Conservation (phyloP, 2,329 filamentous ascomycete species). For the Camillea tinctor region DNA sequence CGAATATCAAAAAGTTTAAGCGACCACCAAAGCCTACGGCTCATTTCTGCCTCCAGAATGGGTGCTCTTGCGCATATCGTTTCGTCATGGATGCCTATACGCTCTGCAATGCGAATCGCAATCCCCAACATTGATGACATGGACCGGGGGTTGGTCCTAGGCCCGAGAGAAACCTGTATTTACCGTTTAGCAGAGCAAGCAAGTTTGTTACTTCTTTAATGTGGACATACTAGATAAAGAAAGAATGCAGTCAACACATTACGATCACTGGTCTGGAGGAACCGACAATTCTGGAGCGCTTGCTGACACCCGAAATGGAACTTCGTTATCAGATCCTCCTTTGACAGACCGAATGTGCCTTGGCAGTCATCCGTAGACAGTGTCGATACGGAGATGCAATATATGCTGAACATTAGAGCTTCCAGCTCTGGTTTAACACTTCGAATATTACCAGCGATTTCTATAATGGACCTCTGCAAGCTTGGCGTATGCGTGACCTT, state of each 20-base stretch:
- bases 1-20: constrained; percentile 57
- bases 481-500: constrained; percentile 58
- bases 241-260: constrained; percentile 56
- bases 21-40: constrained; percentile 62
- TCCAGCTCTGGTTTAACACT: constrained; percentile 43
- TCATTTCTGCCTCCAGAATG: constrained; percentile 56
- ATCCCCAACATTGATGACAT: constrained; percentile 52
- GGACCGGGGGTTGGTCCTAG: constrained; percentile 46
- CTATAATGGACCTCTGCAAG: constrained; percentile 51
- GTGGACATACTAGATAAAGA: constrained; percentile 50
- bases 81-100: constrained; percentile 56
- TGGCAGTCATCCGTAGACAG: constrained; percentile 44
- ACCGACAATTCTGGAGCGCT: constrained; percentile 50
- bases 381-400: constrained; percentile 42
- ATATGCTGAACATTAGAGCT: constrained; percentile 57
- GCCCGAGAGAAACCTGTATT: constrained; percentile 46
- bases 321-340: constrained; percentile 38
- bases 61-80: constrained; percentile 23
- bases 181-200: not conserved
- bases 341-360: constrained; percentile 39
- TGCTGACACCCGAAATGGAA: constrained; percentile 52
- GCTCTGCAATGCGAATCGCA: constrained; percentile 55
- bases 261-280: constrained; percentile 49
- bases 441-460: constrained; percentile 43
- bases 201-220: not conserved